These are phyloP conservation scores for Prunus padus DNA, from an alignment of 306 rosid genomes.

Conservation along the genomic window DNA sequence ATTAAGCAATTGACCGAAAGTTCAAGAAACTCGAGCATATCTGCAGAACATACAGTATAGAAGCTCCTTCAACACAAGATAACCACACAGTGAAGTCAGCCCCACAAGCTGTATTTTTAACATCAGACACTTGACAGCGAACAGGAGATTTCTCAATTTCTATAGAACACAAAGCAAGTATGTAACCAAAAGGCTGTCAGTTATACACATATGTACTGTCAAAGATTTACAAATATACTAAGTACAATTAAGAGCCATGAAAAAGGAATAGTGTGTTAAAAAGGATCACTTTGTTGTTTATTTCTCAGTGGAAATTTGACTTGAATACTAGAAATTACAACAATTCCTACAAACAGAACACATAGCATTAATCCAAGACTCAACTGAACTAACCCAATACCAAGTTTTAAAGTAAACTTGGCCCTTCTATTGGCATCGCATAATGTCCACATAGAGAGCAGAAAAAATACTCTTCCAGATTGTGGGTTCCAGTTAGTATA, in stretches of 20 bases:
- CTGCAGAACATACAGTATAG: constrained; percentile 86
- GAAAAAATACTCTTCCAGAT: too few species aligned
- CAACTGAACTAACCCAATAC: background rate
- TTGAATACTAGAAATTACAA: background rate
- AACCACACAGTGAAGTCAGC: constrained; percentile 92
- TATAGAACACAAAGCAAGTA: constrained; percentile 29
- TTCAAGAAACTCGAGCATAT: constrained; percentile 20
- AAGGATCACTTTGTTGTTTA: background rate
- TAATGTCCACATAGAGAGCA: background rate
- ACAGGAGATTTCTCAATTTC: constrained; percentile 82
- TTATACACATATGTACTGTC: background rate
- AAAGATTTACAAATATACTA: background rate
- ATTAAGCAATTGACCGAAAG: background rate
- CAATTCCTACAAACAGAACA: background rate
- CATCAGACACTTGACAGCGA: constrained; percentile 88
- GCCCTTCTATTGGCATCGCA: background rate
- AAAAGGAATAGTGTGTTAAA: background rate
- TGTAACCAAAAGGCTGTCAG: constrained; percentile 15
- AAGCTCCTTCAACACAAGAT: constrained; percentile 84
- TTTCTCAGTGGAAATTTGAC: background rate
- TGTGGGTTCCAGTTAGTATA: background rate
- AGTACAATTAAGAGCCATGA: background rate
- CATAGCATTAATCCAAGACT: background rate
- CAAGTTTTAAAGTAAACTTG: too few species aligned
- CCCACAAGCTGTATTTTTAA: constrained; percentile 68